These are phyloP conservation scores for Suillus alpinus DNA, from an alignment of 768 basidiomycete genomes.

Conservation along the genomic window DNA sequence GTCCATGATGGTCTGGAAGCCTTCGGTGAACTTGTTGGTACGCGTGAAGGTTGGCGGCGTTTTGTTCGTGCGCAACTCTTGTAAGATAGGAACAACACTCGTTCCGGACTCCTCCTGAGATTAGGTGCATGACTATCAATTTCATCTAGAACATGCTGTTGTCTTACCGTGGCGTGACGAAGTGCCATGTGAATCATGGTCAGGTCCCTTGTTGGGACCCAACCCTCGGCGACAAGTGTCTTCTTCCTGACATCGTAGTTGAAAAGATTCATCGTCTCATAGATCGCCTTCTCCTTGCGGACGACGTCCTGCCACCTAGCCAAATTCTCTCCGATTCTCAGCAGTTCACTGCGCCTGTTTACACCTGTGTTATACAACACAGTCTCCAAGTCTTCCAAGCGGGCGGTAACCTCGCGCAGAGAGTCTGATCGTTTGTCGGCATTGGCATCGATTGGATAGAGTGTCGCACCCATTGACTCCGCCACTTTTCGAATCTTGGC, in stretches of 20 bases:
- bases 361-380: constrained; percentile 87
- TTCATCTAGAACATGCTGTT: neutral
- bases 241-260: constrained; percentile 92
- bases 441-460: constrained; percentile 95
- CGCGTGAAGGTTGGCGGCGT: constrained; percentile 94
- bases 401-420: constrained; percentile 80
- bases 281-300: constrained; percentile 92
- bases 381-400: constrained; percentile 88
- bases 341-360: constrained; percentile 78
- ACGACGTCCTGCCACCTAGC: constrained; percentile 94
- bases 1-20: constrained; percentile 98
- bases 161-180: constrained; percentile 74
- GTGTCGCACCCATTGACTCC: constrained; percentile 97
- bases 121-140: constrained; percentile 1
- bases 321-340: constrained; percentile 80
- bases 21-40: constrained; percentile 94
- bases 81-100: constrained; percentile 85
- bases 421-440: constrained; percentile 89
- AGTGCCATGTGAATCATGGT: constrained; percentile 81
- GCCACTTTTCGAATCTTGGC: constrained; percentile 97
- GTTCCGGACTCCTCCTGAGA: constrained; percentile 87
- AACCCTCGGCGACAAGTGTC: constrained; percentile 95
- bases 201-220: constrained; percentile 95
- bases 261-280: constrained; percentile 92
- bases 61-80: constrained; percentile 85